Evolutionary conservation across 2,329 filamentous ascomycete genomes (phyloP).

Genomic region (Pyricularia sp.): DNA sequence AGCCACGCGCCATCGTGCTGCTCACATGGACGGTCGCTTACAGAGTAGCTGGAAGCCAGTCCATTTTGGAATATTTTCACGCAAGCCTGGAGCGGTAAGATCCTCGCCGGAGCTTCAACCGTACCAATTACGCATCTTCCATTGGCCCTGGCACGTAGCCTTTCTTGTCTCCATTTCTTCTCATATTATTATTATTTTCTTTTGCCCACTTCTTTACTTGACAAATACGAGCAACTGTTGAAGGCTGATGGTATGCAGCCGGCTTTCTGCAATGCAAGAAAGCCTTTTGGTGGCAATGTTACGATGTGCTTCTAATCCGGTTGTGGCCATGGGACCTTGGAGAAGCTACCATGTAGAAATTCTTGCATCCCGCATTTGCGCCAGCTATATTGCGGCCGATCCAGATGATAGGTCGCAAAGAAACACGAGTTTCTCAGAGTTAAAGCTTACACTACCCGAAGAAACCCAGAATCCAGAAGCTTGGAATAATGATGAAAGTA

Average conservation of each 20-base stretch:
- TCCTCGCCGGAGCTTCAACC: background rate
- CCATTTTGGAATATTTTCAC: background rate
- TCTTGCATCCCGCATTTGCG: background rate
- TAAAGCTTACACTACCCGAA: background rate
- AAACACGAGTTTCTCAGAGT: background rate
- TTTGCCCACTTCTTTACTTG: background rate
- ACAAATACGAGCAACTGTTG: background rate
- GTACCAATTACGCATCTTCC: background rate
- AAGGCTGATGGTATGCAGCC: background rate
- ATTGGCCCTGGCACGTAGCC: background rate
- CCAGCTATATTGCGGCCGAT: background rate
- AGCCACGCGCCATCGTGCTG: background rate
- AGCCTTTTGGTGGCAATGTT: background rate
- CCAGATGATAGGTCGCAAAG: background rate
- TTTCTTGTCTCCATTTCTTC: background rate
- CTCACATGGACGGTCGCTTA: background rate
- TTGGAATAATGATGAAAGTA: background rate
- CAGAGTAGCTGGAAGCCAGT: background rate
- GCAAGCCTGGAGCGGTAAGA: too few relatives aligned
- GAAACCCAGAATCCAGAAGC: background rate
- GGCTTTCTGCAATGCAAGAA: background rate
- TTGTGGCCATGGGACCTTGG: background rate
- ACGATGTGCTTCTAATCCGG: background rate
- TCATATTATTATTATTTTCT: background rate
- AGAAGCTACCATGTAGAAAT: background rate